Percentiles rank a stretch among this genome's conserved stretches.
Evolutionary conservation across 1,284 basidiomycete genomes (phyloP).

Genomic region (Athelia sp.): DNA sequence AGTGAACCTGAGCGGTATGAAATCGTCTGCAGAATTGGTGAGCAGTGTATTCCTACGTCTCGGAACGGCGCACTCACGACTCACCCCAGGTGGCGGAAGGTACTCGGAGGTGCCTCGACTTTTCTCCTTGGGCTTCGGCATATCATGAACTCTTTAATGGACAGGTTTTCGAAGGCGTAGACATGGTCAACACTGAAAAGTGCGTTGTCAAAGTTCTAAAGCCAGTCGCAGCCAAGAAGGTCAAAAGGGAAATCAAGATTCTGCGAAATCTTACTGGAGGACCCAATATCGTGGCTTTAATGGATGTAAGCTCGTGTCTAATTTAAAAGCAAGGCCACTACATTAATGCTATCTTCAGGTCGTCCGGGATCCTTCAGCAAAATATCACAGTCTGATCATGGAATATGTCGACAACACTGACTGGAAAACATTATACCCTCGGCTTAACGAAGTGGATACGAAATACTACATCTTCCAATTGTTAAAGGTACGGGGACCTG

Average conservation of each 20-base stretch:
- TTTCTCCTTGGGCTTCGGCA: constrained; percentile 5
- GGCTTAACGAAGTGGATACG: constrained; percentile 93
- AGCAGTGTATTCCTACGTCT: too few relatives aligned
- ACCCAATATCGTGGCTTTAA: constrained; percentile 83
- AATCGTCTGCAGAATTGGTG: constrained; percentile 94
- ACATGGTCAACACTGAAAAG: constrained; percentile 89
- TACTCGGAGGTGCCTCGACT: constrained; percentile 81
- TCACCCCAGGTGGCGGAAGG: constrained; percentile 89
- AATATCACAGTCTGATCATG: constrained; percentile 97
- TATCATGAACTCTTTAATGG: constrained; percentile 10
- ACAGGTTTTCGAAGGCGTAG: constrained; percentile 95
- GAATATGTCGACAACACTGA: constrained; percentile 99
- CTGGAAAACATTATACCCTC: constrained; percentile 95
- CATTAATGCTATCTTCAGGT: too few relatives aligned
- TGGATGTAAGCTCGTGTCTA: too few relatives aligned
- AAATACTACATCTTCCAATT: constrained; percentile 97
- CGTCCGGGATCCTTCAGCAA: constrained; percentile 80
- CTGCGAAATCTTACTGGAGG: constrained; percentile 95
- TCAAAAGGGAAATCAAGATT: constrained; percentile 99
- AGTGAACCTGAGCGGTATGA: constrained; percentile 97
- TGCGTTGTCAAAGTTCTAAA: constrained; percentile 99
- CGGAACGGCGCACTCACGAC: too few relatives aligned
- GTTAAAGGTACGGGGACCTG: constrained; percentile 68
- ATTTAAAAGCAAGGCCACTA: too few relatives aligned
- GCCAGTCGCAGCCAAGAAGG: constrained; percentile 99